Evolutionary conservation across 148 eudicot genomes (phyloP), one percentile per base, ranked within the genome.

Genomic region (Vaccinium macrocarpon): DNA sequence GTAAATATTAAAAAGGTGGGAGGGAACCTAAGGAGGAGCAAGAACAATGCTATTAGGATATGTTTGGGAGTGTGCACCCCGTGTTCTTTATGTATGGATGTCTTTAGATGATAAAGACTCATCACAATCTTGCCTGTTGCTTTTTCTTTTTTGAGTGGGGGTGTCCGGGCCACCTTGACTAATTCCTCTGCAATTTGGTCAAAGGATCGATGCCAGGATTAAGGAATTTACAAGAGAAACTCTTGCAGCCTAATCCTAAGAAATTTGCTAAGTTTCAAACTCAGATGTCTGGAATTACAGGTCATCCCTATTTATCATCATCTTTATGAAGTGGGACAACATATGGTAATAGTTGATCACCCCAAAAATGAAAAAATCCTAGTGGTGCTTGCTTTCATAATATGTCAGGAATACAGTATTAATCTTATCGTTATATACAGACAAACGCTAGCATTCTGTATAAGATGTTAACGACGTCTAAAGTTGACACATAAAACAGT

Each of bases 21-120:
- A 68, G 51, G 51, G 87, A 79, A 86, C 85, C 88, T 78, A 79
- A 82, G 19, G 27, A 50, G 49, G 83, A 76, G 25, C 23, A 59
- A 42, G 35, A 35, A 15, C 16, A 72, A 81, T 85, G 85, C 71
- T 81, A 82, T 86, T 78, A 46, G 8, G 76, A 81, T 64, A 38
- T 70, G 29, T 32, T 52, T 53, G 19, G 12, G 48, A 21, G 66
- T 75, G 15, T 51, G 27, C 9, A 14, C 32, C 8, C 27, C 25
- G 82, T 56, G 49, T 55, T 55, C 6, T 76, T 74, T 76, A 8
- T n/a, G 68, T 1, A 6, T 19, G 35, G 10, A 25, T 49, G 8
- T 4, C 62, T 50, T 5, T 42, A 5, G 5, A 42, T 27, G 46
- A 52, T 71, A 72, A 53, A 53, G 79, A 72, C 55, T 38, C 0